phyloP scores from a whole-genome alignment of 192 early-diverging fungal species.

The Entomortierella beljakovae region DNA sequence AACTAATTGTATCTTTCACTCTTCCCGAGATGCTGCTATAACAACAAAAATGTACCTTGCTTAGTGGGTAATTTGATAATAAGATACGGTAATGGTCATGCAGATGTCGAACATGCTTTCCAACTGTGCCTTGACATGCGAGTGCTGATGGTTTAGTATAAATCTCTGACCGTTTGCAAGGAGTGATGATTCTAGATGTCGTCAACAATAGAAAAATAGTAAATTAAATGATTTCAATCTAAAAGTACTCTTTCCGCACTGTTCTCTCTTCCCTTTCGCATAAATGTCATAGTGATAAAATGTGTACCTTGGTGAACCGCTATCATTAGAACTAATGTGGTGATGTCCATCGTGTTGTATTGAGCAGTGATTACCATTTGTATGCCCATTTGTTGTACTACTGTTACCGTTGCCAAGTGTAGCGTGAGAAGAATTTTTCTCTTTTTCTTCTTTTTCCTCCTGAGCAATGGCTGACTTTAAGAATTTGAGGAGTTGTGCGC shows the following conservation, averaged over 20 bases:
- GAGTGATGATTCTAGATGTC: background rate
- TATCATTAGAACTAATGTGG: no score
- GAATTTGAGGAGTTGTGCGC: slow-evolving; percentile 28
- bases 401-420: no score
- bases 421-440: no score
- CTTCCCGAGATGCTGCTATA: background rate
- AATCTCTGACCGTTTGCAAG: slow-evolving; percentile 42
- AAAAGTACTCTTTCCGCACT: no score
- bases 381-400: no score
- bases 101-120: slow-evolving; percentile 64
- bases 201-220: no score
- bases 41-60: slow-evolving; percentile 13
- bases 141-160: slow-evolving; percentile 52
- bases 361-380: no score
- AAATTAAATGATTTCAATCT: no score
- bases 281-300: no score
- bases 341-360: no score
- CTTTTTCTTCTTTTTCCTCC: slow-evolving; percentile 12
- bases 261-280: no score
- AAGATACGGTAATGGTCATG: slow-evolving; percentile 61
- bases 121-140: slow-evolving; percentile 59
- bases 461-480: slow-evolving; percentile 26
- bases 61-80: slow-evolving; percentile 25
- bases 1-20: background rate
- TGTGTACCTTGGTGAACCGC: no score